These are phyloP conservation scores for Cenchrus fungigraminus DNA, from an alignment of 176 grass and related monocot genomes.

Conservation along the genomic window DNA sequence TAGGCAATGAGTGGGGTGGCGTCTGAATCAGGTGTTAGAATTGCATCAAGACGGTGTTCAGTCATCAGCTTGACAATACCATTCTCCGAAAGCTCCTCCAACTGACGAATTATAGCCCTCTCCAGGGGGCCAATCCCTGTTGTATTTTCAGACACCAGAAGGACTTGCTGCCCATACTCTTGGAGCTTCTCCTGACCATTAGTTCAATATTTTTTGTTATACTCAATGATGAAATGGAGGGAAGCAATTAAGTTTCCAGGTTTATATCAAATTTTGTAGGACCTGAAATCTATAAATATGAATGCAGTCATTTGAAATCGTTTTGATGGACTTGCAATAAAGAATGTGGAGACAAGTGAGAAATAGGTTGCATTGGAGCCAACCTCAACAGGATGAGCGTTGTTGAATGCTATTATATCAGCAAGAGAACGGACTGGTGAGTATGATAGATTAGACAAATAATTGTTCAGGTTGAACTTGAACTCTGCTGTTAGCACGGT, in stretches of 20 bases:
- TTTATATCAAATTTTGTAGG: neutral
- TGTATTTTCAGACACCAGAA: slow-evolving; percentile 49
- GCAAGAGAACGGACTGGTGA: too few species aligned
- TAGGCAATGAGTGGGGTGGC: slow-evolving; percentile 30
- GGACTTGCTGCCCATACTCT: slow-evolving; percentile 41
- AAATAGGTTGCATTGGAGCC: too few species aligned
- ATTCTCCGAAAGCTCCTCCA: slow-evolving; percentile 23
- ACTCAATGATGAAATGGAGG: neutral
- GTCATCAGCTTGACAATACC: slow-evolving; percentile 47
- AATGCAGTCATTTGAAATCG: too few species aligned
- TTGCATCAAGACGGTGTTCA: slow-evolving; percentile 47
- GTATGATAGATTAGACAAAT: too few species aligned
- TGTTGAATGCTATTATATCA: too few species aligned
- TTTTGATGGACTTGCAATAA: too few species aligned
- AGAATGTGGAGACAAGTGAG: too few species aligned
- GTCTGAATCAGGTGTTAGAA: neutral
- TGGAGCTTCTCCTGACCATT: slow-evolving; percentile 44
- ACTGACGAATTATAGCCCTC: slow-evolving; percentile 27
- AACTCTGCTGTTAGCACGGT: too few species aligned
- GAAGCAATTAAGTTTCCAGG: neutral
- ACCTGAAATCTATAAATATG: neutral
- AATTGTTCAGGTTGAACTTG: too few species aligned
- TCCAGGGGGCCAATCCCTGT: slow-evolving; percentile 28
- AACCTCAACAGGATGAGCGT: too few species aligned
- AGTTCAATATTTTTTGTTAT: neutral